A percentile compares a stretch with the other conserved stretches of the same genome.
Conservation (phyloP, 2,329 filamentous ascomycete genomes). For the Coniella vitis region DNA sequence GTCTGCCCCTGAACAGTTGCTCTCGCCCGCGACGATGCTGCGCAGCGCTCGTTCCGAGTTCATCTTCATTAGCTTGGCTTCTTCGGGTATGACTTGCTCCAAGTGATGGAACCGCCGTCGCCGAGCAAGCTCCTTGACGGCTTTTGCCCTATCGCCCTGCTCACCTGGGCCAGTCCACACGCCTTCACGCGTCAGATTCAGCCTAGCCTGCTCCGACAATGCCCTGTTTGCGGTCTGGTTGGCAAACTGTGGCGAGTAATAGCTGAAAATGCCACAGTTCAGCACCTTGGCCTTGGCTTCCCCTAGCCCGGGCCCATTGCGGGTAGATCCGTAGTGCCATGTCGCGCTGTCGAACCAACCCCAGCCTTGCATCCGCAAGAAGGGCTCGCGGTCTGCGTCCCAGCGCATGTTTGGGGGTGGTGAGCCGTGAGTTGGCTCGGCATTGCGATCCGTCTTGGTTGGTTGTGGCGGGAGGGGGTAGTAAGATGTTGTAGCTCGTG, state of each 20-base stretch:
- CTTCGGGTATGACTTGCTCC: constrained; percentile 23
- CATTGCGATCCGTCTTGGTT: constrained; percentile 28
- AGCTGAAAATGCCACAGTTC: constrained; percentile 38
- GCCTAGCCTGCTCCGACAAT: constrained; percentile 24
- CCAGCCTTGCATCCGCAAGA: constrained; percentile 32
- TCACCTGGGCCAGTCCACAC: constrained; percentile 27
- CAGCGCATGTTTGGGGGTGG: constrained; percentile 31
- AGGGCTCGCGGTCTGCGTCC: constrained; percentile 29
- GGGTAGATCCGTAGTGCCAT: constrained; percentile 34
- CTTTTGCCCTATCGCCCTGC: constrained; percentile 21
- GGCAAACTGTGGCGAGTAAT: constrained; percentile 33
- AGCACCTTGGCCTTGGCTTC: constrained; percentile 34
- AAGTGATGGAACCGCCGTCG: constrained; percentile 32
- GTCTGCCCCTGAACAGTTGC: constrained; percentile 33
- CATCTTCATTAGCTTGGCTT: constrained; percentile 28
- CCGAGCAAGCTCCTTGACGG: constrained; percentile 28
- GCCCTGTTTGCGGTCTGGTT: constrained; percentile 26
- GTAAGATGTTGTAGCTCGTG: constrained; percentile 24
- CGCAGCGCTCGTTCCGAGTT: constrained; percentile 26
- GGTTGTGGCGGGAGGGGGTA: constrained; percentile 31
- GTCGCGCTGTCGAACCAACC: constrained; percentile 39
- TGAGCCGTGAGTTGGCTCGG: constrained; percentile 28
- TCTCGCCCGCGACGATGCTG: constrained; percentile 18
- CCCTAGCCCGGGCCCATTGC: constrained; percentile 31
- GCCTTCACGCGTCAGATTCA: constrained; percentile 37